Conservation (phyloP, 1,284 basidiomycete species). For the Pisolithus thermaeus region DNA sequence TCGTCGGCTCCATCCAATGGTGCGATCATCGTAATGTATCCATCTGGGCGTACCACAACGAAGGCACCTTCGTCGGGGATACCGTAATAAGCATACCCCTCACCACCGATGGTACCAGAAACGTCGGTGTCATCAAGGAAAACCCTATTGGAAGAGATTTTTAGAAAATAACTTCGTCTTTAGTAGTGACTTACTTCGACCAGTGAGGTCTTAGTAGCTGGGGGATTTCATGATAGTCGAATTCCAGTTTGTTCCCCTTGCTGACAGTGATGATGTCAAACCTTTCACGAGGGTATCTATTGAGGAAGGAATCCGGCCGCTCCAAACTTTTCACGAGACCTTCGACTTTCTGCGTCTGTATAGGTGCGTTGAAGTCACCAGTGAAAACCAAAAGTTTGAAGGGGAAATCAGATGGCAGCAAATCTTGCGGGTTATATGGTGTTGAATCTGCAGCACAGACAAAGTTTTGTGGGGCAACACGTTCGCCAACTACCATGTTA, state of each 20-base stretch:
- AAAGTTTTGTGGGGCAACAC: slow-evolving; percentile 23
- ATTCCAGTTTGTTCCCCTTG: slow-evolving; percentile 40
- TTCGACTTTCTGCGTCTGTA: slow-evolving; percentile 37
- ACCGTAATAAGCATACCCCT: slow-evolving; percentile 51
- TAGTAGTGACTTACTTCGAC: slow-evolving; percentile 46
- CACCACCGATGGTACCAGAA: slow-evolving; percentile 35
- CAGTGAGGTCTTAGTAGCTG: slow-evolving; percentile 52
- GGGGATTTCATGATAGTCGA: slow-evolving; percentile 48
- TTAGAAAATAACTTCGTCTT: not conserved
- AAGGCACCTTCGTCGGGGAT: slow-evolving; percentile 52
- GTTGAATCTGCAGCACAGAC: slow-evolving; percentile 59
- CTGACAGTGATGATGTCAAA: slow-evolving; percentile 55
- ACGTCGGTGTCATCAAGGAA: slow-evolving; percentile 43
- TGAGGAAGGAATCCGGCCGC: slow-evolving; percentile 35
- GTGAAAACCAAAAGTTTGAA: slow-evolving; percentile 73
- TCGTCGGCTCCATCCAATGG: slow-evolving; percentile 41
- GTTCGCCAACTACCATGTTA: too few relatives aligned
- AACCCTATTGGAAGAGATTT: slow-evolving; percentile 31
- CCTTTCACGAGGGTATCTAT: slow-evolving; percentile 26
- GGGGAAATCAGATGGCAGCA: slow-evolving; percentile 61
- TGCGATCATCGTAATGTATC: slow-evolving; percentile 59
- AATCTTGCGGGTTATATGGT: slow-evolving; percentile 63
- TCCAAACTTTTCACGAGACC: slow-evolving; percentile 41
- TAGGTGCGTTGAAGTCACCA: slow-evolving; percentile 43
- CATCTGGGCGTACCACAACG: slow-evolving; percentile 68